Evolutionary conservation across 177 flowering plant species (phyloP), one percentile per base, ranked within the genome.

Genomic region (Telopea speciosissima): DNA sequence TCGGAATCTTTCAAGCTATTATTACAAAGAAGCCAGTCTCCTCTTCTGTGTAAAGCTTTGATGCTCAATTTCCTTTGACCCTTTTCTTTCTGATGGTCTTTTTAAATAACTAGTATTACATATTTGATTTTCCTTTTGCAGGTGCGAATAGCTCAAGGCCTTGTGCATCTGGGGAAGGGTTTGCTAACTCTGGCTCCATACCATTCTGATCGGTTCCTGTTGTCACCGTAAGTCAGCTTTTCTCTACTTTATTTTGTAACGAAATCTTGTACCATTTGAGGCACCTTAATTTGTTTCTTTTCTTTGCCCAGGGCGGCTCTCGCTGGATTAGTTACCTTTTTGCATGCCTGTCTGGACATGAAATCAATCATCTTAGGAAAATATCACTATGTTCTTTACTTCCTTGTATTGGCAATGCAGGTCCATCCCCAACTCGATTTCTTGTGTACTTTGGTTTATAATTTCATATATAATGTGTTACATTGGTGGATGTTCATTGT

Each of bases 111-210:
- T 36, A 36, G 61, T 58, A n/a, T 58, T 58, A 52, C 21, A 40
- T 11, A 67, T 45, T 33, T 68, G 13, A 28, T 72, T 74, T 76
- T 28, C 25, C 28, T 28, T 63, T 80, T 85, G 74, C 83, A 95
- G 99, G 98, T 91, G 44, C 92, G 99, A 42, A 89, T 96, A 81
- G 99, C 98, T 76, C 99, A 96, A 84, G 98, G 98, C 77, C 89
- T 96, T 61, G 93, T 91, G 21, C 98, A 96, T 78, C 59, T 93
- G 82, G 99, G 99, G n/a, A 93, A 96, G 83, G 98, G 99, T 44
- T 86, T 96, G 25, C 72, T 96, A 74, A 93, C 98, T 22, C 95
- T 96, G 40, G 83, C 86, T 73, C 99, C 99, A 8, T 90, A 89
- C 74, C 98, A 96, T 78, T 96, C 98, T 65, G 98, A 96, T 72